These are phyloP conservation scores for Thozetella sp. DNA, from an alignment of 495 filamentous ascomycete genomes.

Conservation along the genomic window DNA sequence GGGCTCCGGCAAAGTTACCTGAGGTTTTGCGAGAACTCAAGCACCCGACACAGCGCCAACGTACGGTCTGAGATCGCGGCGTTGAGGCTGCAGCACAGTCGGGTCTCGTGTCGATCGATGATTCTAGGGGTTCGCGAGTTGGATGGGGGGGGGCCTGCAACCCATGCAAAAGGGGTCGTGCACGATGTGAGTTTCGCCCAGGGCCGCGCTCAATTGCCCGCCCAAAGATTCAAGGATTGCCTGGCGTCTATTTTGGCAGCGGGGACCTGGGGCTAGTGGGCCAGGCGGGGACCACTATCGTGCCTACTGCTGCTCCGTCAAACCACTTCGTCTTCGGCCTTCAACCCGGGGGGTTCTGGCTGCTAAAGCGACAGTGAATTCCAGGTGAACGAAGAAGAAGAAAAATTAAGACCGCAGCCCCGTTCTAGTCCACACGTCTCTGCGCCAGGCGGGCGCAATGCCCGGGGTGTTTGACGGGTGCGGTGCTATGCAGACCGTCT, in stretches of 20 bases:
- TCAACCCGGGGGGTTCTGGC: not conserved
- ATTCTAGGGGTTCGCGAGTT: not conserved
- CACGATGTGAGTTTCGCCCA: conserved; percentile 2
- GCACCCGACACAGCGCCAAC: not conserved
- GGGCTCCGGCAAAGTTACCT: too few species aligned
- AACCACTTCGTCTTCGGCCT: not conserved
- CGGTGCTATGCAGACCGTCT: not conserved
- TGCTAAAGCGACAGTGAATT: not conserved
- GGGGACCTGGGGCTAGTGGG: not conserved
- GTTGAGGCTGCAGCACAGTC: not conserved
- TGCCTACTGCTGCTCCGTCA: not conserved
- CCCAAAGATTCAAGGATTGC: not conserved
- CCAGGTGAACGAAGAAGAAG: not conserved
- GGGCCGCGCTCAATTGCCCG: not conserved
- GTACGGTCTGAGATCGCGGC: not conserved
- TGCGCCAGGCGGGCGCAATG: too few species aligned
- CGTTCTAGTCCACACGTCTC: too few species aligned
- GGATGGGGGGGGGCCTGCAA: not conserved
- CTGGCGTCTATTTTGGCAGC: conserved; percentile 1
- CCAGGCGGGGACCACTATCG: not conserved
- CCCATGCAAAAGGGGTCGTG: conserved; percentile 3
- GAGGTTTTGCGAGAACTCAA: too few species aligned
- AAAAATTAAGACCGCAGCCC: too few species aligned
- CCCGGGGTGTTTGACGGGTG: not conserved
- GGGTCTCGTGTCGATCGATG: not conserved